phyloP scores from a whole-genome alignment of 176 grass and related monocot species.

The Musa beccarii region DNA sequence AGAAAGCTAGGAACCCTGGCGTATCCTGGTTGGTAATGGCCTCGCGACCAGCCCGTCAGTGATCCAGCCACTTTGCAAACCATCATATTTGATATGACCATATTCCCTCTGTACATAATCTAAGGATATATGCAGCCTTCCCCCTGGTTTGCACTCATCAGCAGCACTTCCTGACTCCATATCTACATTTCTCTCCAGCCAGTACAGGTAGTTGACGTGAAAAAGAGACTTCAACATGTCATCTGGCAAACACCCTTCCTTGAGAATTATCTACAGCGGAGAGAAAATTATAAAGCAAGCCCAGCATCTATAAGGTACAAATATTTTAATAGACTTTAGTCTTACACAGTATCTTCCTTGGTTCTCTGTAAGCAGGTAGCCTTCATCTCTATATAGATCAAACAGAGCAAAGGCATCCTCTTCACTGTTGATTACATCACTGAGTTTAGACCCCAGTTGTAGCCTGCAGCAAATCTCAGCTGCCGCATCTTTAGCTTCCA shows the following conservation, averaged over 20 bases:
- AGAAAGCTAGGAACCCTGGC: not conserved
- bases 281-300: slow-evolving; percentile 11
- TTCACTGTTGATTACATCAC: slow-evolving; percentile 60
- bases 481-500: slow-evolving; percentile 82
- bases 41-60: slow-evolving; percentile 74
- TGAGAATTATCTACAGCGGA: slow-evolving; percentile 60
- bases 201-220: slow-evolving; percentile 88
- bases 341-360: slow-evolving; percentile 59
- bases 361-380: slow-evolving; percentile 61
- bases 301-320: not conserved
- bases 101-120: slow-evolving; percentile 78
- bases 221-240: slow-evolving; percentile 92
- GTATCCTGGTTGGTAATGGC: slow-evolving; percentile 60
- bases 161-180: slow-evolving; percentile 40
- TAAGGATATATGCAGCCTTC: slow-evolving; percentile 65
- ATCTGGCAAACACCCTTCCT: slow-evolving; percentile 74
- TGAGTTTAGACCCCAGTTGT: slow-evolving; percentile 75
- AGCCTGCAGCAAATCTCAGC: slow-evolving; percentile 49
- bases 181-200: slow-evolving; percentile 78
- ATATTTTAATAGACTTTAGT: slow-evolving; percentile 15
- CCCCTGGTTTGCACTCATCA: slow-evolving; percentile 49
- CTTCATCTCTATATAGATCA: slow-evolving; percentile 77
- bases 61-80: slow-evolving; percentile 55
- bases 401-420: slow-evolving; percentile 72
- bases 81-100: slow-evolving; percentile 65